Conservation (phyloP, 148 eudicot genomes). For the Arbutus unedo region DNA sequence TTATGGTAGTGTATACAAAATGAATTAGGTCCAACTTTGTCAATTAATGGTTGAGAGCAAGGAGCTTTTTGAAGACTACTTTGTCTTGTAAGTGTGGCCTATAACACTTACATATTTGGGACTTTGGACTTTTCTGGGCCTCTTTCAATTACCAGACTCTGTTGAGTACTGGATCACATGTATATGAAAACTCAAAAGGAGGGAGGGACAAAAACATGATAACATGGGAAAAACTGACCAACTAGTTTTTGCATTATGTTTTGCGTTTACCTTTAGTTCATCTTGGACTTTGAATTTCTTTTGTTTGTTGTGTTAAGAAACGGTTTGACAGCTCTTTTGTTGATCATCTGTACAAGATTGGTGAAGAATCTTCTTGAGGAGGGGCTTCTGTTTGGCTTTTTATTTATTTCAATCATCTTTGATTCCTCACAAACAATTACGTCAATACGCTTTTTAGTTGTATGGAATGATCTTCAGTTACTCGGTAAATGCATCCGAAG, state of each 20-base stretch:
- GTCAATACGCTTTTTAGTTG: background rate
- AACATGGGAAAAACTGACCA: background rate
- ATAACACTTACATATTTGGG: background rate
- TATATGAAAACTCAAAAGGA: background rate
- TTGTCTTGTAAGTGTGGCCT: background rate
- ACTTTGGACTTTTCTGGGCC: background rate
- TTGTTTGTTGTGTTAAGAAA: background rate
- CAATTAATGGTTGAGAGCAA: background rate
- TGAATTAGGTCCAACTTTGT: background rate
- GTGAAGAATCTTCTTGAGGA: conserved; percentile 4
- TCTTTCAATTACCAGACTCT: background rate
- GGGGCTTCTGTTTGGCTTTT: background rate
- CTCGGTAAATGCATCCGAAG: background rate
- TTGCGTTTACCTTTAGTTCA: background rate
- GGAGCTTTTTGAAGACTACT: background rate
- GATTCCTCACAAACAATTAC: background rate
- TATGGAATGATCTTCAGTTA: background rate
- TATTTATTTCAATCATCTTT: background rate
- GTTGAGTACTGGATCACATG: background rate
- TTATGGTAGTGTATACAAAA: background rate
- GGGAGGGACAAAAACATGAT: background rate
- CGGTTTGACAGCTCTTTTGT: background rate
- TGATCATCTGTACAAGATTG: background rate
- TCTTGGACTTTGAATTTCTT: background rate
- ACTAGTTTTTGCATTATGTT: conserved; percentile 1